A percentile compares a stretch with the other conserved stretches of the same genome.
These are phyloP conservation scores for Boletellus sp. DNA, from an alignment of 768 basidiomycete genomes.

Conservation along the genomic window DNA sequence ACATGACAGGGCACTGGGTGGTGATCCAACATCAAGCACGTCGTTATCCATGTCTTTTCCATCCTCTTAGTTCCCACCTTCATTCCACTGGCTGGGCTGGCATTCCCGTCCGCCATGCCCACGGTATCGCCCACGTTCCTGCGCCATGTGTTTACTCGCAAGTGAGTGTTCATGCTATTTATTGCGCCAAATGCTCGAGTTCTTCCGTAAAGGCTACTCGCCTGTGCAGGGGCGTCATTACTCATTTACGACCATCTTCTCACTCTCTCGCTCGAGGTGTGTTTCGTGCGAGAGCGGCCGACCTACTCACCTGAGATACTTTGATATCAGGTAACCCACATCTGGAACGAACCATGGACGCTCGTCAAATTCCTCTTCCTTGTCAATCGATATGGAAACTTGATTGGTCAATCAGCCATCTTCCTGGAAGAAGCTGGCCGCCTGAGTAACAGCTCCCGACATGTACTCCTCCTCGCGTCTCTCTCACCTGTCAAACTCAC, in stretches of 20 bases:
- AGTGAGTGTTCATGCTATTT: neutral
- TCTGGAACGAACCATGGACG: slow-evolving; percentile 15
- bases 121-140: neutral
- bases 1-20: too few species aligned
- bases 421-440: slow-evolving; percentile 20
- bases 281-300: neutral
- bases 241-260: slow-evolving; percentile 25
- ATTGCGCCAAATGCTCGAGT: neutral
- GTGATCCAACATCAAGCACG: too few species aligned
- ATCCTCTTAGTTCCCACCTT: too few species aligned
- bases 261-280: slow-evolving; percentile 22
- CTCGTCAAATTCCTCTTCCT: slow-evolving; percentile 7
- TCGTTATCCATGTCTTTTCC: too few species aligned
- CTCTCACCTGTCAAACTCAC: neutral
- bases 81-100: too few species aligned
- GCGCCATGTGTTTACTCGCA: neutral
- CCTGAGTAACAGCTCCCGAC: slow-evolving; percentile 8
- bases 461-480: neutral
- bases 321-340: slow-evolving; percentile 7
- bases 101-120: slow-evolving; percentile 1
- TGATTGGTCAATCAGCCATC: slow-evolving; percentile 19
- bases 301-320: neutral
- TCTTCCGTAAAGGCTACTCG: neutral
- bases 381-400: slow-evolving; percentile 8
- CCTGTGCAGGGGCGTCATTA: slow-evolving; percentile 15